These are phyloP conservation scores for Aphanomyces astaci DNA, from an alignment of 352 stramenopile genomes.

Conservation along the genomic window DNA sequence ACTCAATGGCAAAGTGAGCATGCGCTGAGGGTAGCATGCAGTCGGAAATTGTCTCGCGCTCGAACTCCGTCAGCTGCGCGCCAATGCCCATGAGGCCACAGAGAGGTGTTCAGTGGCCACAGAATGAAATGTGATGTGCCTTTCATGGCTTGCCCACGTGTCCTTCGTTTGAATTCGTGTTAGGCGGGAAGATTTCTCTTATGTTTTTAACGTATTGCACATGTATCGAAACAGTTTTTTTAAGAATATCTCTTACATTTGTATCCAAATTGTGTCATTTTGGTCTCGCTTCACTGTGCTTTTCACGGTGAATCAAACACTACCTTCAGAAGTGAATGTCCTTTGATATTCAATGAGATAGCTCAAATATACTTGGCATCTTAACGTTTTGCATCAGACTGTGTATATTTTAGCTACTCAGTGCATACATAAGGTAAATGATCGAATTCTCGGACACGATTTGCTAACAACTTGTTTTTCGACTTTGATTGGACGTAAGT, in stretches of 20 bases:
- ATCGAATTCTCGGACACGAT: too few species aligned
- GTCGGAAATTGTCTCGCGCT: background rate
- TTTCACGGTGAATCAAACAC: background rate
- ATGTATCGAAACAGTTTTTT: background rate
- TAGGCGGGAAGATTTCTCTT: background rate
- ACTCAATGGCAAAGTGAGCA: background rate
- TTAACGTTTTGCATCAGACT: background rate
- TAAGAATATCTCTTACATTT: background rate
- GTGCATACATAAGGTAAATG: too few species aligned
- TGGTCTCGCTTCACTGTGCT: background rate
- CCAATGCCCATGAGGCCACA: background rate
- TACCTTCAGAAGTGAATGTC: background rate
- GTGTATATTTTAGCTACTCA: too few species aligned
- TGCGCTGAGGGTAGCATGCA: background rate
- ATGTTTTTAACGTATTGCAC: background rate
- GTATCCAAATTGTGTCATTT: background rate
- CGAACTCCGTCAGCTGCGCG: background rate
- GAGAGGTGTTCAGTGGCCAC: background rate
- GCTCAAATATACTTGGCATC: background rate
- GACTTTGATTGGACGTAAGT: too few species aligned
- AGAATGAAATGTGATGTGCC: background rate
- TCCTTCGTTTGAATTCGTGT: background rate
- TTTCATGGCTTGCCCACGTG: background rate
- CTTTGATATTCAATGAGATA: background rate
- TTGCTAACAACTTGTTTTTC: too few species aligned